A percentile compares a stretch with the other conserved stretches of the same genome.
These are phyloP conservation scores for Mimosa bimucronata DNA, from an alignment of 306 rosid species.

Conservation along the genomic window DNA sequence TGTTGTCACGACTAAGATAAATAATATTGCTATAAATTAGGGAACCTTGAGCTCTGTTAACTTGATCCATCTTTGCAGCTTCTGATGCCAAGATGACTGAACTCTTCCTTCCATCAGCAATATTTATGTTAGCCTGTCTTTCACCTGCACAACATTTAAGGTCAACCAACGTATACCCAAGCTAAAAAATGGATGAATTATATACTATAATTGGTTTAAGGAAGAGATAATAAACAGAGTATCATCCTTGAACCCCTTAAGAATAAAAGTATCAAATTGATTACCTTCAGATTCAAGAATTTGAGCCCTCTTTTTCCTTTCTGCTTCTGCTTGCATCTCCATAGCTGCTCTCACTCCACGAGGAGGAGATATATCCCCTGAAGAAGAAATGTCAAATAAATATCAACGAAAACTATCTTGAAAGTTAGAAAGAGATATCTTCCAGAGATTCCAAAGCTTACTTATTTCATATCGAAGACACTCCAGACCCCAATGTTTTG, in stretches of 20 bases:
- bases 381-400: conserved; percentile 34
- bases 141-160: conserved; percentile 70
- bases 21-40: not conserved
- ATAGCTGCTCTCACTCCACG: conserved; percentile 93
- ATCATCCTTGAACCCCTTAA: conserved; percentile 19
- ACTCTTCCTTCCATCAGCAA: conserved; percentile 91
- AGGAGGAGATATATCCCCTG: conserved; percentile 99
- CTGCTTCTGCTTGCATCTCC: conserved; percentile 99
- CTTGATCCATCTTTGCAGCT: conserved; percentile 88
- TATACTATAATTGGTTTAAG: conserved; percentile 27
- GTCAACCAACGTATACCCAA: conserved; percentile 31
- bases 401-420: conserved; percentile 3
- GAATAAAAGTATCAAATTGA: conserved; percentile 29
- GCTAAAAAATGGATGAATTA: conserved; percentile 23
- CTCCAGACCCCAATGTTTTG: conserved; percentile 87
- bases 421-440: conserved; percentile 17
- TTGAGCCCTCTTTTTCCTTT: conserved; percentile 94
- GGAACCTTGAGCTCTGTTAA: conserved; percentile 79
- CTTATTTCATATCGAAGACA: conserved; percentile 98
- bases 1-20: not conserved
- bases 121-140: conserved; percentile 85
- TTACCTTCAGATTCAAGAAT: conserved; percentile 96
- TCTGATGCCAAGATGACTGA: conserved; percentile 89
- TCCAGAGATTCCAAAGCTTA: conserved; percentile 43
- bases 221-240: conserved; percentile 26